Base-by-base conservation (phyloP, 2,329 filamentous ascomycete species). In the Pezicula carpinea region DNA sequence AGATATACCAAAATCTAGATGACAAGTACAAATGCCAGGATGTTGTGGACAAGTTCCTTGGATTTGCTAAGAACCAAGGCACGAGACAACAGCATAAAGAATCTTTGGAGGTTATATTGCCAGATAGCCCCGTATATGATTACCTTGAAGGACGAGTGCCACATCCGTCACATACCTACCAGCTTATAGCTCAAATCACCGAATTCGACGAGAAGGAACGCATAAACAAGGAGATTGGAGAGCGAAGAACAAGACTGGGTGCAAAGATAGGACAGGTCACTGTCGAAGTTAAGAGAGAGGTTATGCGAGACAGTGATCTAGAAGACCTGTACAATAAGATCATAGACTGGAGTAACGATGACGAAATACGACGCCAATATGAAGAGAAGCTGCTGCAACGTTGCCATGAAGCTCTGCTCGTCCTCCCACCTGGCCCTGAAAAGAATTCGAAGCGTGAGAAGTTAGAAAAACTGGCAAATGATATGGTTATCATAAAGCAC, bases 401-500 rank as follows among this genome's bases (percentile, higher is more conserved):
- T 61, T 88, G 85, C 51, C 85, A 91, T 56, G 90, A 96, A 48
- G 78, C 81, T 5, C 75, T 99, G 1, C 66, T 85, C 7, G 83
- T 87, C 22, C 73, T 89, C 14, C 79, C 84, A 3, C 51, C 74
- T 1, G 81, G 83, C 22, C 64, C 70, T 3, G 71, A 82, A 48
- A 97, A 97, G 66, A 62, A 69, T 1, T 67, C 73, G 15, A 90
- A 95, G 64, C 79, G 87, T 21, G 72, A 81, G 31, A 83, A 86
- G 53, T 85, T 96, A 0, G 69, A 86, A 59, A 84, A 86, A 50
- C 72, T 93, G 44, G 90, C 92, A 1, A 82, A 84, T 53, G 93
- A 92, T 51, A 96, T 99, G 87, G 92, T 99, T 51, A 87, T 96
- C 50, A 93, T 99, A 64, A 91, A 92, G 58, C 90, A 97, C 58